Evolutionary conservation across 2,329 filamentous ascomycete genomes (phyloP).

Genomic region (Parafenestella ontariensis): DNA sequence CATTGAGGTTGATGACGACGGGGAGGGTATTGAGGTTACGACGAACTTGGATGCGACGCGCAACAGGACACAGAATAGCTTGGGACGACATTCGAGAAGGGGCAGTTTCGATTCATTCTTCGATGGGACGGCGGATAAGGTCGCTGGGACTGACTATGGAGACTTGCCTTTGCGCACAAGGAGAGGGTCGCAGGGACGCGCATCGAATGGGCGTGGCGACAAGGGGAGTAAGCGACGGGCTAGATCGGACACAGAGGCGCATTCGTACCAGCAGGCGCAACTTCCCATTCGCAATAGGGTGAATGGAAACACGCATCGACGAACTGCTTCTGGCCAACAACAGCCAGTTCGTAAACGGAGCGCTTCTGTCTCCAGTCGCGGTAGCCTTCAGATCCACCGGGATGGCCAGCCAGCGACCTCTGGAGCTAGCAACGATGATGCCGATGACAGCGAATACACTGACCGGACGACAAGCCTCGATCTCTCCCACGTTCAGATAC

Average conservation of each 20-base stretch:
- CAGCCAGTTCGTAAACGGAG: slow-evolving; percentile 28
- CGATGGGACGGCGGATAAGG: slow-evolving; percentile 61
- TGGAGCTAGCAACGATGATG: slow-evolving; percentile 27
- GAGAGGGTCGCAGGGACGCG: slow-evolving; percentile 21
- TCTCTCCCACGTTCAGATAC: slow-evolving; percentile 40
- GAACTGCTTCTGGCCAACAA: slow-evolving; percentile 28
- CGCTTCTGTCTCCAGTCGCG: slow-evolving; percentile 46
- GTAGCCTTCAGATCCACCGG: slow-evolving; percentile 44
- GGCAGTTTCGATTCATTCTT: slow-evolving; percentile 68
- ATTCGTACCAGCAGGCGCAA: slow-evolving; percentile 26
- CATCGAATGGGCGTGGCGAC: slow-evolving; percentile 12
- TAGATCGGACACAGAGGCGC: slow-evolving; percentile 35
- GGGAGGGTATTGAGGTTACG: slow-evolving; percentile 47
- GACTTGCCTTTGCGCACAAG: slow-evolving; percentile 26
- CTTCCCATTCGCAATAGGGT: slow-evolving; percentile 36
- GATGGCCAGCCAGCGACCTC: slow-evolving; percentile 17
- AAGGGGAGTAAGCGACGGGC: slow-evolving; percentile 25
- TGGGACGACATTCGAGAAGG: slow-evolving; percentile 45
- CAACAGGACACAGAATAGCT: slow-evolving; percentile 30
- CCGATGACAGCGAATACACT: slow-evolving; percentile 40
- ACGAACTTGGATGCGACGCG: slow-evolving; percentile 37
- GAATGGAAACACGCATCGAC: slow-evolving; percentile 26
- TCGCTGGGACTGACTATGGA: slow-evolving; percentile 49
- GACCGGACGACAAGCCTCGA: slow-evolving; percentile 39
- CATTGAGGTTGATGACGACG: slow-evolving; percentile 65